These are phyloP conservation scores for Fragaria nilgerrensis DNA, from an alignment of 306 rosid genomes.

Conservation along the genomic window DNA sequence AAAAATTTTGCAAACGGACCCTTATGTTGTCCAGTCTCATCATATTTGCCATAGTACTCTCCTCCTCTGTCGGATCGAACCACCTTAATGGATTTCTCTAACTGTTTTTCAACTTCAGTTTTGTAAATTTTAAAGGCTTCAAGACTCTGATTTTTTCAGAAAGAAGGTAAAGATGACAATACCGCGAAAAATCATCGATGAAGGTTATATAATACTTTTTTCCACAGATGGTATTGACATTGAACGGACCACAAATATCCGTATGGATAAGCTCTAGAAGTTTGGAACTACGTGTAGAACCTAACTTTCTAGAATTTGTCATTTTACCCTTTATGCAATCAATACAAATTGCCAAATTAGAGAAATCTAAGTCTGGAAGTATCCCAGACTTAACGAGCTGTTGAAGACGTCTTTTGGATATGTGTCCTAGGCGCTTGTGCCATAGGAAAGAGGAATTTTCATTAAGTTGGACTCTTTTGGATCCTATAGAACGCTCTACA, in stretches of 20 bases:
- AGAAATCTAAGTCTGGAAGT: not conserved
- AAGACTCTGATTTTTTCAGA: not conserved
- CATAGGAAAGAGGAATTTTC: not conserved
- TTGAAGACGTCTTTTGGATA: slow-evolving; percentile 1
- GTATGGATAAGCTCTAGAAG: not conserved
- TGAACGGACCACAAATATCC: not conserved
- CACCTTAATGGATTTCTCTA: not conserved
- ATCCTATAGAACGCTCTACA: too few species aligned
- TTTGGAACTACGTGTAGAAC: not conserved
- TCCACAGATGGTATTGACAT: not conserved
- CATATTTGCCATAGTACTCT: not conserved
- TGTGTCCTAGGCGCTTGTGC: not conserved
- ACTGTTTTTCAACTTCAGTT: slow-evolving; percentile 1
- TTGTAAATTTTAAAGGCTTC: not conserved
- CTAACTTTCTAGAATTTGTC: not conserved
- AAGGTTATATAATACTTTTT: not conserved
- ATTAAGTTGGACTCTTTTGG: too few species aligned
- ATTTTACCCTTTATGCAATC: not conserved
- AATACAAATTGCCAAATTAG: not conserved
- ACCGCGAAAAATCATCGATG: not conserved
- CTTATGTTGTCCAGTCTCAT: not conserved
- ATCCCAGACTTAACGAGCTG: not conserved
- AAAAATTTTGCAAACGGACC: not conserved
- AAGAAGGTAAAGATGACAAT: not conserved
- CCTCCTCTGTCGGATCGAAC: not conserved